These are phyloP conservation scores for Clavispora santaluciae DNA, from an alignment of 805 yeast species.

Conservation along the genomic window DNA sequence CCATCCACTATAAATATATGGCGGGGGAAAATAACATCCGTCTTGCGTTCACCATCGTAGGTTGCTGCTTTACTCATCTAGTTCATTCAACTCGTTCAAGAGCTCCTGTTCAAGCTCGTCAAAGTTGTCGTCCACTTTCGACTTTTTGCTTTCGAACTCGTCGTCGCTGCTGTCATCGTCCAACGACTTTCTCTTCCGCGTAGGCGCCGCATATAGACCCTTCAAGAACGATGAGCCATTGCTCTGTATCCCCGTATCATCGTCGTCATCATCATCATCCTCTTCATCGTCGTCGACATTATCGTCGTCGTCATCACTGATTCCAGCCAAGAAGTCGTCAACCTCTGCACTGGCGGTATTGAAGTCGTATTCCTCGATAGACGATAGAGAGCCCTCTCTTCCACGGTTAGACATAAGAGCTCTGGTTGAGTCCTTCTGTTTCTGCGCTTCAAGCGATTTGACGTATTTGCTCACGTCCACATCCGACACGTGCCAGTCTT, in stretches of 20 bases:
- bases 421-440: constrained; percentile 9
- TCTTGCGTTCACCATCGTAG: background rate
- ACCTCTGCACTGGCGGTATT: constrained; percentile 42
- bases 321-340: constrained; percentile 44
- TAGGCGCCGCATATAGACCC: constrained; percentile 18
- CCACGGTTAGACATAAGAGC: constrained; percentile 21
- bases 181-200: constrained; percentile 14
- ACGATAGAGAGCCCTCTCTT: constrained; percentile 28
- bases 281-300: constrained; percentile 26
- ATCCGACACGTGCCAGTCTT: constrained; percentile 38
- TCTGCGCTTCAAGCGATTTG: constrained; percentile 22
- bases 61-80: constrained; percentile 25
- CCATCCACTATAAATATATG: too few species aligned
- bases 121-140: constrained; percentile 17
- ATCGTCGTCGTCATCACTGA: constrained; percentile 34
- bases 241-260: constrained; percentile 2
- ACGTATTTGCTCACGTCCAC: constrained; percentile 44
- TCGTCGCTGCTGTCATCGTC: constrained; percentile 17
- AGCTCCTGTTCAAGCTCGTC: constrained; percentile 49
- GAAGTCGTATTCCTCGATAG: constrained; percentile 34
- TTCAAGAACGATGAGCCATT: constrained; percentile 21
- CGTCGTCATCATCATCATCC: constrained; percentile 9
- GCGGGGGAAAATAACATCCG: too few species aligned
- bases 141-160: constrained; percentile 12
- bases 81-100: constrained; percentile 49